Percentiles rank a stretch among this genome's conserved stretches.
Evolutionary conservation across 2,329 filamentous ascomycete species (phyloP).

Genomic region (Phyllosticta citribraziliensis): DNA sequence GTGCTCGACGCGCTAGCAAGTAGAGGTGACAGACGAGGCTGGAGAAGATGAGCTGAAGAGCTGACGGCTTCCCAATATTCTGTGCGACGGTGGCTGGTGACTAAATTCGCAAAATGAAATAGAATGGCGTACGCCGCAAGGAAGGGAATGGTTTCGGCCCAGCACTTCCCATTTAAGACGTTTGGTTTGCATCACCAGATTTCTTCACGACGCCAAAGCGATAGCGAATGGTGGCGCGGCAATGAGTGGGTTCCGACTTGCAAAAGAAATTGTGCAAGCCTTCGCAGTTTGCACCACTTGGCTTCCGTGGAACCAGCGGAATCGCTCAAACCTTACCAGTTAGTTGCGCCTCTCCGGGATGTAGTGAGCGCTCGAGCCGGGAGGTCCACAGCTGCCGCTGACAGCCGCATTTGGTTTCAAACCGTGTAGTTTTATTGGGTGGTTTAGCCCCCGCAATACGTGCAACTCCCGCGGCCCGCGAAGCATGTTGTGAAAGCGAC

Average conservation of each 20-base stretch:
- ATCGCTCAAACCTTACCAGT: background rate
- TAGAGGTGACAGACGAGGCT: background rate
- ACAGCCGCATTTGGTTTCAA: background rate
- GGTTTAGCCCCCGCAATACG: background rate
- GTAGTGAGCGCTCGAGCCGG: background rate
- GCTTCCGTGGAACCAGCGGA: background rate
- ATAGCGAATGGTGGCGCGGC: background rate
- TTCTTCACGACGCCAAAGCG: background rate
- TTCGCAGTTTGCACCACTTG: background rate
- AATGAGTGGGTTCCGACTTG: background rate
- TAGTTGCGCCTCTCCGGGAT: background rate
- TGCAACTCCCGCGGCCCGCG: slow-evolving; percentile 2
- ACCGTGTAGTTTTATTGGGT: background rate
- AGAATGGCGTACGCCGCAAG: background rate
- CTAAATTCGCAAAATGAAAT: background rate
- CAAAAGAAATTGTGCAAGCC: background rate
- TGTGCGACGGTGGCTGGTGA: background rate
- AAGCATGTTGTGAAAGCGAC: slow-evolving; percentile 4
- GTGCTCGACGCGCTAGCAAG: background rate
- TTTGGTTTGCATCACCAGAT: background rate
- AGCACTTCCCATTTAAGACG: background rate
- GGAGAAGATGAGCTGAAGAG: slow-evolving; percentile 7
- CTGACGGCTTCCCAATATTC: background rate
- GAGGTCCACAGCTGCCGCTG: background rate
- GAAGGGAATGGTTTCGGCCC: background rate